A percentile compares a stretch with the other conserved stretches of the same genome.
Conservation (phyloP, 108 stramenopile genomes). For the Skeletonema costatum region DNA sequence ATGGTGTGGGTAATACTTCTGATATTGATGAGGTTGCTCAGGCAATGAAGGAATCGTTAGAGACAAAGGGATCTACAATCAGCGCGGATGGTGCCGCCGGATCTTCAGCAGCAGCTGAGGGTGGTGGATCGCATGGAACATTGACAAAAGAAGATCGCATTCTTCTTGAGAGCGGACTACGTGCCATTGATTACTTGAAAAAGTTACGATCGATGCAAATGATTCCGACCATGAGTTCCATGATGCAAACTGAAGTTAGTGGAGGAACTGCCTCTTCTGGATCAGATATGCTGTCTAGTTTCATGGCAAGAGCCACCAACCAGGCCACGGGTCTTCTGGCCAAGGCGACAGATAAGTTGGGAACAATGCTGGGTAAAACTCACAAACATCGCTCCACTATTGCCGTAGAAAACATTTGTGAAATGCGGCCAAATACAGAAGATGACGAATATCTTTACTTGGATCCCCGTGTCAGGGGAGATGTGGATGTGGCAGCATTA, state of each 20-base stretch:
- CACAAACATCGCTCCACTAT: slow-evolving; percentile 89
- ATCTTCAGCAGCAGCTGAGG: slow-evolving; percentile 3
- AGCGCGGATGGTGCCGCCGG: not conserved
- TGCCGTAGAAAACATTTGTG: slow-evolving; percentile 92
- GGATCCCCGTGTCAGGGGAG: slow-evolving; percentile 93
- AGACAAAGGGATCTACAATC: slow-evolving; percentile 46
- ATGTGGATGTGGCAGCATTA: slow-evolving; percentile 76
- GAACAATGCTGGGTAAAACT: slow-evolving; percentile 88
- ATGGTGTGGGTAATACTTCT: slow-evolving; percentile 60
- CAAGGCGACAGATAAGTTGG: slow-evolving; percentile 91
- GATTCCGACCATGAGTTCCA: slow-evolving; percentile 71
- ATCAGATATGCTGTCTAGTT: slow-evolving; percentile 69
- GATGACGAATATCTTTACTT: slow-evolving; percentile 94
- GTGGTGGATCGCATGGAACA: slow-evolving; percentile 47
- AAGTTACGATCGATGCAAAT: slow-evolving; percentile 89
- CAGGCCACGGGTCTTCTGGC: slow-evolving; percentile 92
- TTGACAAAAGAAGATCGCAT: slow-evolving; percentile 63
- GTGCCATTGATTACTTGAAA: slow-evolving; percentile 80
- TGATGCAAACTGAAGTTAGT: slow-evolving; percentile 54
- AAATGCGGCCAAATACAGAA: slow-evolving; percentile 89
- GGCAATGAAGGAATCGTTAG: slow-evolving; percentile 72
- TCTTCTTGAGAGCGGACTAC: slow-evolving; percentile 59
- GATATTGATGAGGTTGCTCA: slow-evolving; percentile 87
- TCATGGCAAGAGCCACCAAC: slow-evolving; percentile 89
- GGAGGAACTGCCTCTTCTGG: slow-evolving; percentile 40